Conservation (phyloP, 805 yeast genomes). For the Candida xyloterini region DNA sequence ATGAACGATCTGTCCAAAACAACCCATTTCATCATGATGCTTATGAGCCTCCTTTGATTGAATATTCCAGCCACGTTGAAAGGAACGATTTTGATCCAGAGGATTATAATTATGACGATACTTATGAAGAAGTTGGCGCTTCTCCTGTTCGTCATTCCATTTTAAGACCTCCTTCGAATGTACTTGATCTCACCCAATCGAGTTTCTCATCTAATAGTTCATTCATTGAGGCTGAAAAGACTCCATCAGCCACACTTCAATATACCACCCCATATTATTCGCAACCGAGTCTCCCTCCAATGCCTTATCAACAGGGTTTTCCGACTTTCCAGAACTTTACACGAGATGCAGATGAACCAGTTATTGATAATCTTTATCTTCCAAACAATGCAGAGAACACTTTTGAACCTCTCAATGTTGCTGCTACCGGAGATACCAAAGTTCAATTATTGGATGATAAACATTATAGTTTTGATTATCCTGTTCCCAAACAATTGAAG, state of each 20-base stretch:
- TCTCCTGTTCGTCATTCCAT: constrained; percentile 4
- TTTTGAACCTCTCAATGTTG: constrained; percentile 20
- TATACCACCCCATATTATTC: neutral
- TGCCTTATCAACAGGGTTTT: constrained; percentile 8
- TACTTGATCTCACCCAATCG: constrained; percentile 6
- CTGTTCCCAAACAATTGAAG: constrained; percentile 65
- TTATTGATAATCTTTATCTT: constrained; percentile 18
- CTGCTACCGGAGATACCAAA: constrained; percentile 31
- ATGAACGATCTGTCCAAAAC: neutral
- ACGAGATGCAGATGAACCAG: constrained; percentile 32
- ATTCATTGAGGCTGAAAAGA: constrained; percentile 4
- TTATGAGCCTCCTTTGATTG: neutral
- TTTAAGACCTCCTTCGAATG: constrained; percentile 8
- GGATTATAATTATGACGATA: constrained; percentile 2
- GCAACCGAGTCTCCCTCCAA: constrained; percentile 2
- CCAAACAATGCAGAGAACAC: constrained; percentile 13
- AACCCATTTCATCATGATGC: constrained; percentile 6
- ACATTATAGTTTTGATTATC: constrained; percentile 76
- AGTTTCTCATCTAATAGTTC: constrained; percentile 7
- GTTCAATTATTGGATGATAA: constrained; percentile 63
- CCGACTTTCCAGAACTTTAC: constrained; percentile 25
- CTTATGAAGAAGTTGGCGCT: constrained; percentile 1
- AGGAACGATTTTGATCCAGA: constrained; percentile 7
- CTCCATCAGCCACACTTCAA: neutral
- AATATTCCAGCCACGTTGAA: neutral